Conservation (phyloP, 352 stramenopile genomes). For the Phytophthora europaea region DNA sequence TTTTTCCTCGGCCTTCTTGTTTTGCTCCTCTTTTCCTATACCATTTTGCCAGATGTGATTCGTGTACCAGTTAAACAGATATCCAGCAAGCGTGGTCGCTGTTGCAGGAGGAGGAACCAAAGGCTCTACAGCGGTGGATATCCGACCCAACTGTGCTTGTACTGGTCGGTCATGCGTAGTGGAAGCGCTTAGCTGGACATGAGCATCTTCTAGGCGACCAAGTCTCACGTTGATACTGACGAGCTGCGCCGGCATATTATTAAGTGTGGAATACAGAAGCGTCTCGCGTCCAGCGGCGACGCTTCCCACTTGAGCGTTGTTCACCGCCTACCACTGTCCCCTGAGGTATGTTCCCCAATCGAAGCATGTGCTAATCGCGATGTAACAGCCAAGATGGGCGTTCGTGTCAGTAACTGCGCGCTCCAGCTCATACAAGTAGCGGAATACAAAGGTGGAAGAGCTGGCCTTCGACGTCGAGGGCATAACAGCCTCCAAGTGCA, state of each 20-base stretch:
- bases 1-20: slow-evolving; percentile 12
- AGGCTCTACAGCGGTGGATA: not conserved
- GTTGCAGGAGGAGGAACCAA: not conserved
- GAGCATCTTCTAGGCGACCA: not conserved
- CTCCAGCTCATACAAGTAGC: slow-evolving; percentile 1
- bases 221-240: not conserved
- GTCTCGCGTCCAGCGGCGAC: not conserved
- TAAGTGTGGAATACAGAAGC: not conserved
- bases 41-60: slow-evolving; percentile 10
- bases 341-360: not conserved
- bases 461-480: not conserved
- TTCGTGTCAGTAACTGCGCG: not conserved
- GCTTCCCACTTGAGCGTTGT: slow-evolving; percentile 1
- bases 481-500: slow-evolving; percentile 12
- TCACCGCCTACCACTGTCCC: not conserved
- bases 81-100: too few species aligned
- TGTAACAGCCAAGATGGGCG: not conserved
- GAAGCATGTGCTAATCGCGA: slow-evolving; percentile 1
- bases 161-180: too few species aligned
- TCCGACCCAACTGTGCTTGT: too few species aligned
- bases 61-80: slow-evolving; percentile 17
- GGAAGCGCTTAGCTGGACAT: too few species aligned
- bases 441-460: not conserved
- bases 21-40: slow-evolving; percentile 7
- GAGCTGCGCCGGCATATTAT: not conserved